Evolutionary conservation across 495 filamentous ascomycete species (phyloP).

Genomic region (Zalerion maritima): DNA sequence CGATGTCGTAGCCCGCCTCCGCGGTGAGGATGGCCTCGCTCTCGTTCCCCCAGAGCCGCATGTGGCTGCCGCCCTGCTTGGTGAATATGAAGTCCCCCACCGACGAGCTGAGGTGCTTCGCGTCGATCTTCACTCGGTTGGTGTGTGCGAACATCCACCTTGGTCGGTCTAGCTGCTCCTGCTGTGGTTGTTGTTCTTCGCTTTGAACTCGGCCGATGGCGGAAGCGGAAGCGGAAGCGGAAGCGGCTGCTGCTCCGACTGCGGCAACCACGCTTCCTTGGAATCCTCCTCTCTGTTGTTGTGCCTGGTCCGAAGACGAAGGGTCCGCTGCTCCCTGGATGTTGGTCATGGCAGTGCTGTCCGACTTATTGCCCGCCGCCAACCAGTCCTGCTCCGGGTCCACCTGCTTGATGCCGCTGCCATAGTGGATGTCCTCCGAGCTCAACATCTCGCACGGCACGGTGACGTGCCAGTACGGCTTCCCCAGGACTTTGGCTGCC

Average conservation of each 20-base stretch:
- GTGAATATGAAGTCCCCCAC: constrained; percentile 1
- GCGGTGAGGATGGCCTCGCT: constrained; percentile 24
- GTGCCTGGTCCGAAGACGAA: too few relatives aligned
- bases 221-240: constrained; percentile 1
- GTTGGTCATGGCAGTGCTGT: too few relatives aligned
- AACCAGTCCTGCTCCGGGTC: constrained; percentile 14
- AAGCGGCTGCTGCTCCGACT: background rate
- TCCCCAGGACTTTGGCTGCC: constrained; percentile 34
- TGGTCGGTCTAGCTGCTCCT: constrained; percentile 6
- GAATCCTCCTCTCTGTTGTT: too few relatives aligned
- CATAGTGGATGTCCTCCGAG: constrained; percentile 5
- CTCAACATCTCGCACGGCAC: constrained; percentile 5
- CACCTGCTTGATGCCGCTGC: constrained; percentile 13
- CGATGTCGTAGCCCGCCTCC: constrained; percentile 29
- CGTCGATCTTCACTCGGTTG: constrained; percentile 41
- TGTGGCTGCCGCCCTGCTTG: constrained; percentile 8
- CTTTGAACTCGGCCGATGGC: constrained; percentile 1
- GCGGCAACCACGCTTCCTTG: constrained; percentile 2
- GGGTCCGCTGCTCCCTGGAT: too few relatives aligned
- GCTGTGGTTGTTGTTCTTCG: constrained; percentile 3
- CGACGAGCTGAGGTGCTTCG: constrained; percentile 9
- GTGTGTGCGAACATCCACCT: constrained; percentile 39
- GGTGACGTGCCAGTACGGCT: constrained; percentile 36
- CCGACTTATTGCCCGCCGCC: too few relatives aligned
- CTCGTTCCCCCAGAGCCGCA: constrained; percentile 13